Evolutionary conservation across 192 early-diverging fungal genomes (phyloP), one percentile per base, ranked within the genome.

Genomic region (Rhizoclosmatium sp.): DNA sequence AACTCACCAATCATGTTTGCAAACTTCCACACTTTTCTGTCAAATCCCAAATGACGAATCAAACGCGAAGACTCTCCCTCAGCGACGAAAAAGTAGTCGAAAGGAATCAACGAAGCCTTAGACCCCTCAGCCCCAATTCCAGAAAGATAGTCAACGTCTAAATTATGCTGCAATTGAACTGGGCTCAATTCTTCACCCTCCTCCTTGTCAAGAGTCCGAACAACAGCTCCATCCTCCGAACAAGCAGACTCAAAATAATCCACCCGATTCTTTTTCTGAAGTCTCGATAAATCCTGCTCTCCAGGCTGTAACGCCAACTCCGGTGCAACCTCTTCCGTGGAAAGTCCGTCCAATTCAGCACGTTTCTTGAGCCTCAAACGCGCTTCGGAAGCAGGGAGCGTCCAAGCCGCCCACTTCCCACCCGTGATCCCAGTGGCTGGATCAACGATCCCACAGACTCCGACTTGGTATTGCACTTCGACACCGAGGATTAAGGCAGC

Each of bases 51-150:
- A 45, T 83, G 80, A 12, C 83, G 70, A 47, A 87, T 77, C 23
- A 87, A 65, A 4, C 75, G 62, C 39, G 83, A 85, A 2, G 80
- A 78, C 47, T 87, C 81, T 51, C 86, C 86, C 62, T 87, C 86
- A 14, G 83, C 86, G 39, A 87, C 76, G 14, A 84, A 41, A 40
- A 87, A 59, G 42, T 70, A 71, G 65, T 84, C 81, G 64, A 87
- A 87, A 3, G 73, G 73, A 62, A 54, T 45, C 39, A 82, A 39
- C 5, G 12, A 46, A 3, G 71, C 76, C 2, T 16, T 10, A 2
- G 66, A 21, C 14, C 42, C 45, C 46, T 19, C 46, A 4, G 47
- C 23, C 5, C 7, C 49, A 10, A 40, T 44, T 19, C 19, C 65
- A 12, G 2, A 10, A 19, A 76, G 7, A 65, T 48, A 71, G 10